Conservation (phyloP, 2,329 filamentous ascomycete species). For the Colletotrichum phormii region DNA sequence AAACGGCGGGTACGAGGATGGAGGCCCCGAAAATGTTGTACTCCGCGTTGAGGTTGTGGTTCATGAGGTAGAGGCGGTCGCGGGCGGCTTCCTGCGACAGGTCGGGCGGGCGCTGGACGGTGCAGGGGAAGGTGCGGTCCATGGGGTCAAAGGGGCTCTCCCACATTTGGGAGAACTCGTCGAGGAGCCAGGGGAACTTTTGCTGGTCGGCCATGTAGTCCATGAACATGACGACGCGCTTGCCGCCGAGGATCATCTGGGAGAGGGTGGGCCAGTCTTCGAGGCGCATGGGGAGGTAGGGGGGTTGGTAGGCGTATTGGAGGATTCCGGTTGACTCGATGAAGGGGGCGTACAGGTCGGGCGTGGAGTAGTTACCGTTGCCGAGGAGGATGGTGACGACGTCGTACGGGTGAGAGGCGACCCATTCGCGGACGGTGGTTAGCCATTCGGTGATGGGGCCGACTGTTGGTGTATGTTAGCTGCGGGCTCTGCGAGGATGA, state of each 20-base stretch:
- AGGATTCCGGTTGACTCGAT: slow-evolving; percentile 79
- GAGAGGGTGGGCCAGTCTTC: slow-evolving; percentile 87
- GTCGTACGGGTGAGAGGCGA: slow-evolving; percentile 82
- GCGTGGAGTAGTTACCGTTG: slow-evolving; percentile 80
- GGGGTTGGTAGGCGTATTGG: slow-evolving; percentile 79
- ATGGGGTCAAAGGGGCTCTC: slow-evolving; percentile 87
- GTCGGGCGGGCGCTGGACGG: slow-evolving; percentile 78
- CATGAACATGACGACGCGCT: slow-evolving; percentile 83
- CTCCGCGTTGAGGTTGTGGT: slow-evolving; percentile 90
- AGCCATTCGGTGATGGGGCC: slow-evolving; percentile 84
- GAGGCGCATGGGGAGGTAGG: slow-evolving; percentile 75
- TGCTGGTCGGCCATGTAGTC: slow-evolving; percentile 87
- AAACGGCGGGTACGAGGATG: slow-evolving; percentile 78
- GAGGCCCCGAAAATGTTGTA: slow-evolving; percentile 73
- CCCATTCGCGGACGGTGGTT: slow-evolving; percentile 76
- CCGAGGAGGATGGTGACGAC: slow-evolving; percentile 88
- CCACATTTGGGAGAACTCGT: slow-evolving; percentile 91
- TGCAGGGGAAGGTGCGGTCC: slow-evolving; percentile 78
- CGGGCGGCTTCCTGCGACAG: slow-evolving; percentile 64
- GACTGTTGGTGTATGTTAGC: slow-evolving; percentile 49
- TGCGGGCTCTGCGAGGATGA: too few species aligned
- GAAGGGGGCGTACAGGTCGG: slow-evolving; percentile 72
- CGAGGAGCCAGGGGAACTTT: slow-evolving; percentile 83
- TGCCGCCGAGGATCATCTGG: slow-evolving; percentile 77
- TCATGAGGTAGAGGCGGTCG: slow-evolving; percentile 81